Conservation (phyloP, 495 filamentous ascomycete genomes). For the Trichoderma reesei region DNA sequence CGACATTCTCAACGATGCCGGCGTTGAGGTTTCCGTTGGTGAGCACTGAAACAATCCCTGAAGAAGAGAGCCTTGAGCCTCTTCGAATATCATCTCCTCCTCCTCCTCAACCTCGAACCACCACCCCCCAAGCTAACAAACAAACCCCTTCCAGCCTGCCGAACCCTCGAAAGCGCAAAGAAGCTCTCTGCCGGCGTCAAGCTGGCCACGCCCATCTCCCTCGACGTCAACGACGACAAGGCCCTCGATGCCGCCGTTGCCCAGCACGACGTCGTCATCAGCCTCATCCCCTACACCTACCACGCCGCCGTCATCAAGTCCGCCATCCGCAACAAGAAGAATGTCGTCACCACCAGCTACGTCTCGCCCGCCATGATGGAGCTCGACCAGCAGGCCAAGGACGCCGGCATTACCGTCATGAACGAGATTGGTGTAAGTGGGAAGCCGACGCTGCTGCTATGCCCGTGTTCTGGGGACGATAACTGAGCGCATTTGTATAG, state of each 20-base stretch:
- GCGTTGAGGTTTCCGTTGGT: constrained; percentile 14
- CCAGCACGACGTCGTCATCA: constrained; percentile 71
- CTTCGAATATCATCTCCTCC: no score
- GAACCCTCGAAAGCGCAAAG: constrained; percentile 69
- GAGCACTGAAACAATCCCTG: no score
- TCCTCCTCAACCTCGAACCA: no score
- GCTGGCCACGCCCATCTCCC: constrained; percentile 61
- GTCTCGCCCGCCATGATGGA: constrained; percentile 88
- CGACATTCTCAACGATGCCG: constrained; percentile 63
- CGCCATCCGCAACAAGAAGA: constrained; percentile 86
- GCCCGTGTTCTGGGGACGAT: background rate
- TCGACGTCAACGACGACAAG: constrained; percentile 66
- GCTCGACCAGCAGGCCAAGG: constrained; percentile 72
- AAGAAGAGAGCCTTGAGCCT: no score
- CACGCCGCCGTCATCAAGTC: constrained; percentile 86
- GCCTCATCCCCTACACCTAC: constrained; percentile 86
- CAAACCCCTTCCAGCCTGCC: constrained; percentile 51
- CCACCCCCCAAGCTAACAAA: background rate
- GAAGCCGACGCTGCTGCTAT: background rate
- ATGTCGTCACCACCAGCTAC: constrained; percentile 96
- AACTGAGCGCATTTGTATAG: constrained; percentile 8
- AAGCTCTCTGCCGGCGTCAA: constrained; percentile 62
- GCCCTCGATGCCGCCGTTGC: constrained; percentile 71
- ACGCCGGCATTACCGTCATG: constrained; percentile 93
- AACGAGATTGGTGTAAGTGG: constrained; percentile 81